phyloP scores from a whole-genome alignment of 148 eudicot genomes.

The Rhododendron mucronatum region DNA sequence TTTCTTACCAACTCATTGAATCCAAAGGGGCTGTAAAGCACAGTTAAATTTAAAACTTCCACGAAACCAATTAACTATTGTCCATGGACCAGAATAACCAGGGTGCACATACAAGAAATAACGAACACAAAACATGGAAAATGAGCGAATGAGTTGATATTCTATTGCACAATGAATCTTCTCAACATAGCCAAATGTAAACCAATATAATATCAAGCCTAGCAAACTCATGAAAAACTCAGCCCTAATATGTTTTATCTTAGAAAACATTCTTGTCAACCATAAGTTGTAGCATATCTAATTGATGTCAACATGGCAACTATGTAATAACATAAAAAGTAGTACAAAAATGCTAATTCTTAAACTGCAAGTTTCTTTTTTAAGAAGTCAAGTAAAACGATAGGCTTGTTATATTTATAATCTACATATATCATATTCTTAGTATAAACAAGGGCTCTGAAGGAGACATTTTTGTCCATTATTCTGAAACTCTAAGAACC shows the following conservation, averaged over 20 bases:
- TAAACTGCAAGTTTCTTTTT: neutral
- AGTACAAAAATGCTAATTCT: neutral
- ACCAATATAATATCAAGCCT: neutral
- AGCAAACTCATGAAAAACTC: neutral
- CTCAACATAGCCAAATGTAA: neutral
- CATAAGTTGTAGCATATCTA: neutral
- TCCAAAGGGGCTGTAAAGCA: neutral
- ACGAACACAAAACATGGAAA: neutral
- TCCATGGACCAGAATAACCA: neutral
- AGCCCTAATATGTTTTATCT: neutral
- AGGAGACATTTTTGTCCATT: neutral
- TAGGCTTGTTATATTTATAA: neutral
- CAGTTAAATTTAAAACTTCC: neutral
- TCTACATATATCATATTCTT: neutral
- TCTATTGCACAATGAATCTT: neutral
- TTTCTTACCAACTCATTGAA: neutral
- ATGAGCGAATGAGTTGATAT: neutral
- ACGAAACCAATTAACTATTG: neutral
- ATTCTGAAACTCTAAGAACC: neutral
- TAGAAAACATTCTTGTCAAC: neutral
- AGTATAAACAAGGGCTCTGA: neutral
- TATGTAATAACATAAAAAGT: neutral
- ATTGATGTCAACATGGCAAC: neutral
- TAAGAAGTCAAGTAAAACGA: neutral
- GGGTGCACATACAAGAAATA: neutral